phyloP scores from a whole-genome alignment of 2,329 filamentous ascomycete species.

The Diaporthe longicolla region DNA sequence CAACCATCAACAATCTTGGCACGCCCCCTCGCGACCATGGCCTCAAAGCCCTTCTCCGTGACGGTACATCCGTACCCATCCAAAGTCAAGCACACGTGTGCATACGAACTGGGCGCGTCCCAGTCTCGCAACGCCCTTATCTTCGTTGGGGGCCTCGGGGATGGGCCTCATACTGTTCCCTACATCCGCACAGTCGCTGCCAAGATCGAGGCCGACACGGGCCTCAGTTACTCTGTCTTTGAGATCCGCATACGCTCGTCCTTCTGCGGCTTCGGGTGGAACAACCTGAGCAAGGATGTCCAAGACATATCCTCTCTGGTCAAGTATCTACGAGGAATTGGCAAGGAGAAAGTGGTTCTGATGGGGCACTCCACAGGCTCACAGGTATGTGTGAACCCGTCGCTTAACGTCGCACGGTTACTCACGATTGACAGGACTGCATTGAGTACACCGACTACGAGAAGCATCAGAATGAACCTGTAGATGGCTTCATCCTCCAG shows the following conservation, averaged over 20 bases:
- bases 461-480: slow-evolving; percentile 61
- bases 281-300: slow-evolving; percentile 66
- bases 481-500: slow-evolving; percentile 86
- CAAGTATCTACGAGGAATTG: slow-evolving; percentile 65
- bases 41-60: slow-evolving; percentile 44
- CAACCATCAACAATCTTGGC: neutral
- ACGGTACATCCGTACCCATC: slow-evolving; percentile 49
- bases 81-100: slow-evolving; percentile 43
- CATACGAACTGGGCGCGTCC: slow-evolving; percentile 47
- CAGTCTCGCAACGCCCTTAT: slow-evolving; percentile 68
- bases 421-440: slow-evolving; percentile 60
- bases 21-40: slow-evolving; percentile 36
- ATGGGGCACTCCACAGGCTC: slow-evolving; percentile 73
- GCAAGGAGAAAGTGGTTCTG: slow-evolving; percentile 66
- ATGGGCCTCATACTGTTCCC: slow-evolving; percentile 76
- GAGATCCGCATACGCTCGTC: slow-evolving; percentile 70
- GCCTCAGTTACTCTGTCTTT: slow-evolving; percentile 66
- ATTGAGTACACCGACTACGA: slow-evolving; percentile 66
- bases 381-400: slow-evolving; percentile 56
- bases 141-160: slow-evolving; percentile 79
- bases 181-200: slow-evolving; percentile 67
- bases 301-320: slow-evolving; percentile 67
- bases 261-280: slow-evolving; percentile 66
- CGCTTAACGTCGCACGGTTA: slow-evolving; percentile 9
- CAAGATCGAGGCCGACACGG: slow-evolving; percentile 55